Base-by-base conservation (phyloP, 257 asterid species). In the Forsythia suspensa region DNA sequence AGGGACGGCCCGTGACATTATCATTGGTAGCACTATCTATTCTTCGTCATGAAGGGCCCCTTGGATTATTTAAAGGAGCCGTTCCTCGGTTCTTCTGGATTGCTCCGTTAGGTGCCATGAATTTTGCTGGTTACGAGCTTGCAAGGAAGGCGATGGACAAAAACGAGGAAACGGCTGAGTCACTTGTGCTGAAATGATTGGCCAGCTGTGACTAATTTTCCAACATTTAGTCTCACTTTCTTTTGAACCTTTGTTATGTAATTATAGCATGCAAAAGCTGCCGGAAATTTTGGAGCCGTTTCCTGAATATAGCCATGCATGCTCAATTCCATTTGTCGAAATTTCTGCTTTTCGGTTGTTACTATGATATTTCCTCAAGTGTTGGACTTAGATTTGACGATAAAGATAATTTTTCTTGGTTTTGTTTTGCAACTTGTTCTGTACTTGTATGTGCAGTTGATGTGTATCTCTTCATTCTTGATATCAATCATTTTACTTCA, bases 51-150 rank as follows among this genome's bases (percentile, higher is more conserved):
- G 98, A 93, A 82, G 97, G 98, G 52, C 89, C 91, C 8, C 82
- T 91, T 13, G 97, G 96, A 34, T 74, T 93, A 71, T 93, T 93
- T 51, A 92, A 91, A 87, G 98, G 98, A 67, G 97, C 98, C 8
- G 72, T 93, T 48, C 98, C 98, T 1, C 85, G 96, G 67, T 93
- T 93, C 86, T 91, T 93, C 85, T 93, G 98, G 97, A 89, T 93
- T 48, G 98, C 98, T 67, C 98, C 98, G 16, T 88, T 93, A 2
- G 98, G 98, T 8, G 98, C 98, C n/a, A 90, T 93, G 88, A 93
- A 93, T 77, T 93, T 93, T 24, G 97, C 98, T 37, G 98, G 98
- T 43, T 93, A 93, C 65, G 98, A 93, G 87, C 90, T 93, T 70
- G 85, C 91, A 9, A 87, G 87, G 79, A 91, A 89, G 84, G 96